Conservation (phyloP, 108 stramenopile genomes). For the Fistulifera pelliculosa region DNA sequence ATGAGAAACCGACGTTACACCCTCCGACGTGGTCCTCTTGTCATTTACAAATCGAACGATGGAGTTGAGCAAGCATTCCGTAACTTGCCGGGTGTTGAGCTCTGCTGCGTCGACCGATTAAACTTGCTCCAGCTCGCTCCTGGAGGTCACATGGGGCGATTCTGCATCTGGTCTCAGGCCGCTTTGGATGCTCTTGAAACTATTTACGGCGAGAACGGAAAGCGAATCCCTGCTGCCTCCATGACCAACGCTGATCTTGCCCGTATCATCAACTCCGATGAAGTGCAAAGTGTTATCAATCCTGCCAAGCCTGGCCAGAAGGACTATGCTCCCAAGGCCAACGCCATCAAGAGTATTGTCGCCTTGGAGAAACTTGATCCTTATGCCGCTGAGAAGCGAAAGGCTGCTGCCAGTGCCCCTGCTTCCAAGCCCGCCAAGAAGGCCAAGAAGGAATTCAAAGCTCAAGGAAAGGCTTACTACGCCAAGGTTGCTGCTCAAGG, state of each 20-base stretch:
- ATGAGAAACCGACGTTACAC: conserved; percentile 95
- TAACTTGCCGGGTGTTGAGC: conserved; percentile 96
- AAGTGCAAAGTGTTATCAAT: conserved; percentile 92
- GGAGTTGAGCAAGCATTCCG: conserved; percentile 92
- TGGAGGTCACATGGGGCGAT: conserved; percentile 99
- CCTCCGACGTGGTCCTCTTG: conserved; percentile 94
- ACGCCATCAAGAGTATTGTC: conserved; percentile 82
- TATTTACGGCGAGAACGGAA: conserved; percentile 87
- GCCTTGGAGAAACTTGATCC: conserved; percentile 91
- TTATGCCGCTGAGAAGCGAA: conserved; percentile 82
- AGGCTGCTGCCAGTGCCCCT: conserved; percentile 56
- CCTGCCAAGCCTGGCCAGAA: conserved; percentile 73
- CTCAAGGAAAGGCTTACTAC: conserved; percentile 68
- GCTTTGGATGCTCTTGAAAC: conserved; percentile 93
- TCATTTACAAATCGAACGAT: conserved; percentile 90
- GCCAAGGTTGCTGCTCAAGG: conserved; percentile 69
- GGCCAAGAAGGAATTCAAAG: conserved; percentile 62
- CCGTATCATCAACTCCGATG: conserved; percentile 96
- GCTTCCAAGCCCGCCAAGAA: conserved; percentile 55
- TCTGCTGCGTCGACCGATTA: conserved; percentile 89
- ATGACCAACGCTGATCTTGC: conserved; percentile 98
- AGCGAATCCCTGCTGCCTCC: conserved; percentile 77
- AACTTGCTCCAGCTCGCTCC: conserved; percentile 98
- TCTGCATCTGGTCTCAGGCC: conserved; percentile 95
- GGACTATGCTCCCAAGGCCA: conserved; percentile 83